phyloP scores from a whole-genome alignment of 768 basidiomycete genomes.

The Tulasnella sp. region DNA sequence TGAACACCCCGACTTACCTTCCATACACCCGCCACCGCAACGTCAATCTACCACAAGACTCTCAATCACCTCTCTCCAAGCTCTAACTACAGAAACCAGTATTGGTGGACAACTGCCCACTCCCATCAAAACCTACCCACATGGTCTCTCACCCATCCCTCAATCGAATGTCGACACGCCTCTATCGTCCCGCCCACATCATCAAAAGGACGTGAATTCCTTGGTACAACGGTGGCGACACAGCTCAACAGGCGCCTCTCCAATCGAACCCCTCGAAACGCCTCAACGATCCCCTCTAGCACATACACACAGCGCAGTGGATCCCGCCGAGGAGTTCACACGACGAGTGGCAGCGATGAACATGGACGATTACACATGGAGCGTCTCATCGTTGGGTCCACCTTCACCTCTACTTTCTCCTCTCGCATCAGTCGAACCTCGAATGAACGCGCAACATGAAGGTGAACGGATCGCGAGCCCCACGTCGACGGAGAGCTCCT shows the following conservation, averaged over 20 bases:
- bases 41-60: too few species aligned
- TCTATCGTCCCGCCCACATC: constrained; percentile 27
- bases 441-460: constrained; percentile 37
- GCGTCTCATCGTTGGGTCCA: constrained; percentile 58
- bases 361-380: constrained; percentile 59
- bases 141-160: constrained; percentile 45
- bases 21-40: not conserved
- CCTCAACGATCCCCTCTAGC: not conserved
- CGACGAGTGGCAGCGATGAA: constrained; percentile 35
- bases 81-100: too few species aligned
- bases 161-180: constrained; percentile 46
- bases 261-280: constrained; percentile 1
- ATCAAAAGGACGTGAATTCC: constrained; percentile 40
- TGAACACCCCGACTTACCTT: constrained; percentile 27
- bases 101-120: not conserved
- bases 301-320: not conserved
- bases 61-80: too few species aligned
- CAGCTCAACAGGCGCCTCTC: constrained; percentile 34
- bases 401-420: constrained; percentile 29
- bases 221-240: constrained; percentile 59
- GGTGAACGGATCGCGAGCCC: constrained; percentile 39
- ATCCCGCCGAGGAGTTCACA: not conserved
- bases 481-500: constrained; percentile 22
- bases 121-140: constrained; percentile 16
- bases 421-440: constrained; percentile 24